These are phyloP conservation scores for Lathyrus sativus DNA, from an alignment of 306 rosid species.

Conservation along the genomic window DNA sequence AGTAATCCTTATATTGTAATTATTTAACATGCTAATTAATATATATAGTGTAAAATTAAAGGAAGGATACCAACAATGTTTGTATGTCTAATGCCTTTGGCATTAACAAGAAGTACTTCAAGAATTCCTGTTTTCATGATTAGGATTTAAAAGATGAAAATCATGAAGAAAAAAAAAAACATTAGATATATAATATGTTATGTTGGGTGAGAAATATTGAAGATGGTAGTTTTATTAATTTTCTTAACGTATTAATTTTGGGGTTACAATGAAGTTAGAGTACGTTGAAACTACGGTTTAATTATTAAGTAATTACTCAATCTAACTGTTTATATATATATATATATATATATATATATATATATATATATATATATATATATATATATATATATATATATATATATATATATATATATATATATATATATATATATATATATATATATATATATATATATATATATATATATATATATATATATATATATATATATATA, in stretches of 20 bases:
- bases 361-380: no score
- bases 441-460: no score
- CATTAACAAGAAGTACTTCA: constrained; percentile 78
- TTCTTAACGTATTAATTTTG: constrained; percentile 4
- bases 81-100: constrained; percentile 64
- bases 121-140: constrained; percentile 58
- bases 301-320: constrained; percentile 14
- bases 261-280: constrained; percentile 14
- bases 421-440: no score
- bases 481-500: no score
- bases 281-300: background rate
- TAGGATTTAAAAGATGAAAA: constrained; percentile 7
- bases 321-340: constrained; percentile 6
- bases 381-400: no score
- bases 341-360: no score
- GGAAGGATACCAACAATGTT: constrained; percentile 59
- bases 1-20: background rate
- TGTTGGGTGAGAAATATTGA: background rate
- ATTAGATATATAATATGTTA: constrained; percentile 21
- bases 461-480: no score
- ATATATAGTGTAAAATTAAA: background rate
- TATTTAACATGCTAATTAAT: no score
- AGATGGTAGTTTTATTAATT: constrained; percentile 28
- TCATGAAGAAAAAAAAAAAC: constrained; percentile 7
- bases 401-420: no score